phyloP scores from a whole-genome alignment of 148 eudicot genomes.

The Rhododendron williamsianum region DNA sequence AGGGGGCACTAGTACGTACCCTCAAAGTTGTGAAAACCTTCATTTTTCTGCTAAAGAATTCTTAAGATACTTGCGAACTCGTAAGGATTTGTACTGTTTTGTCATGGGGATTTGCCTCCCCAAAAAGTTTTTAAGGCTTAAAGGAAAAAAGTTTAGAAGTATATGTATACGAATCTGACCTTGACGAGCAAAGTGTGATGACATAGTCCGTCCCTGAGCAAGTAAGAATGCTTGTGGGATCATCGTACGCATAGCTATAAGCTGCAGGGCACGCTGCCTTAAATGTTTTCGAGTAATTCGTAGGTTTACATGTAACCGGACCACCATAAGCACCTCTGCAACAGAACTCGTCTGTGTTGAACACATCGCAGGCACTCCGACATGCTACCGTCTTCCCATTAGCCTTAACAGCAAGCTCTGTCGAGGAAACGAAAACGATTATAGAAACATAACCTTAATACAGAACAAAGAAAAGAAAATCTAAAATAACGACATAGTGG shows the following conservation, averaged over 20 bases:
- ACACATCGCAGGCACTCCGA: conserved; percentile 82
- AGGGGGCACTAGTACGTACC: too few species aligned
- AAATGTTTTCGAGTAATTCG: conserved; percentile 58
- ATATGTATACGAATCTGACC: conserved; percentile 23
- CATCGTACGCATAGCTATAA: conserved; percentile 87
- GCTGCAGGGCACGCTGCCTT: conserved; percentile 76
- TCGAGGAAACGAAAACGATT: background rate
- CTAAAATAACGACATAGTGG: background rate
- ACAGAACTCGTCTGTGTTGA: conserved; percentile 74
- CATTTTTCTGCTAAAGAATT: background rate
- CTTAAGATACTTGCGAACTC: background rate
- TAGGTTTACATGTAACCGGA: conserved; percentile 51
- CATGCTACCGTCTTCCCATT: conserved; percentile 56
- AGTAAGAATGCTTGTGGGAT: conserved; percentile 68
- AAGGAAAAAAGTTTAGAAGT: background rate
- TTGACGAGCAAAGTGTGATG: conserved; percentile 60
- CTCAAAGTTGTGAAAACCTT: too few species aligned
- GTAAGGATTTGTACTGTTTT: background rate
- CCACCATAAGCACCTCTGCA: conserved; percentile 62
- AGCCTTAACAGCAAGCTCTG: conserved; percentile 43
- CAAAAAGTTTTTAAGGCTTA: background rate
- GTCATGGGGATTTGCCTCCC: background rate
- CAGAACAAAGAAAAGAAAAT: too few species aligned
- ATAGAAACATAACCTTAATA: background rate
- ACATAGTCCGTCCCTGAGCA: conserved; percentile 58